Evolutionary conservation across 2,329 filamentous ascomycete genomes (phyloP).

Genomic region (Monilinia polystroma): DNA sequence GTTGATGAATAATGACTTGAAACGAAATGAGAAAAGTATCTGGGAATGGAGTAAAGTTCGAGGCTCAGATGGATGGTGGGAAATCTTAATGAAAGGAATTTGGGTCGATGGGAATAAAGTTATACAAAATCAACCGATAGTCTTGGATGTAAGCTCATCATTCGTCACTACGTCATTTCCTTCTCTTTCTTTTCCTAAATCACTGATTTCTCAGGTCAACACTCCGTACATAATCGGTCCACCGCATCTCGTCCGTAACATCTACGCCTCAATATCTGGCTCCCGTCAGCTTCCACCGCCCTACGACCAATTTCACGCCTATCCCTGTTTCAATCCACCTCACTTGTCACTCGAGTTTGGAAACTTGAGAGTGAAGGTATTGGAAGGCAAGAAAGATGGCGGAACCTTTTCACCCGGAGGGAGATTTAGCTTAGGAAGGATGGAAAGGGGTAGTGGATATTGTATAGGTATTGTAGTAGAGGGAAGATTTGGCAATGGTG

Average conservation of each 20-base stretch:
- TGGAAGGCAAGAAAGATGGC: conserved; percentile 28
- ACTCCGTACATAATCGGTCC: conserved; percentile 33
- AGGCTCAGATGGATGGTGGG: conserved; percentile 34
- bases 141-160: conserved; percentile 29
- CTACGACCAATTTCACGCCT: conserved; percentile 32
- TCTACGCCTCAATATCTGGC: conserved; percentile 31
- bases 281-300: conserved; percentile 28
- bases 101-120: conserved; percentile 30
- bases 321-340: conserved; percentile 32
- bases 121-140: conserved; percentile 28
- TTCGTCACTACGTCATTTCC: not conserved
- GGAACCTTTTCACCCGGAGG: conserved; percentile 27
- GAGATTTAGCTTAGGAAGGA: conserved; percentile 30
- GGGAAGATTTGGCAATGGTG: conserved; percentile 26
- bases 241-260: conserved; percentile 27
- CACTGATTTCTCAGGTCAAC: conserved; percentile 28
- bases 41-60: conserved; percentile 34
- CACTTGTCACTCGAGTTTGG: conserved; percentile 31
- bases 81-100: conserved; percentile 30
- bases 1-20: not conserved
- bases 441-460: conserved; percentile 30
- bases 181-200: not conserved
- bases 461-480: conserved; percentile 32
- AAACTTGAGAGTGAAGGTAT: conserved; percentile 26
- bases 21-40: conserved; percentile 1